Base-by-base conservation (phyloP, 805 yeast genomes). In the Kodamaea laetipori region DNA sequence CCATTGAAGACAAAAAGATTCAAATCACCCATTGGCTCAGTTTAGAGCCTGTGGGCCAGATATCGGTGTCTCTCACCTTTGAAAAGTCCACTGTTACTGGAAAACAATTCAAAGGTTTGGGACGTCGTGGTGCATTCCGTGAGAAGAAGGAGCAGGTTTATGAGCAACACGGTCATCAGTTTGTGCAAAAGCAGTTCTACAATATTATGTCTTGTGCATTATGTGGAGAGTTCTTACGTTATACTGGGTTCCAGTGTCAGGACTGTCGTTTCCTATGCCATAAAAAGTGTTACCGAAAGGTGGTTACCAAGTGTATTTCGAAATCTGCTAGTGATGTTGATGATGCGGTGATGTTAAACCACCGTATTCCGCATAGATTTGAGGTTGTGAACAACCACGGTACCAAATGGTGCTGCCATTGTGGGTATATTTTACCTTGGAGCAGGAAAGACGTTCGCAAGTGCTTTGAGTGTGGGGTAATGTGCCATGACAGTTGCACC, bases 381-480 rank as follows among this genome's bases (percentile, higher is more conserved):
- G 96, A 87, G 53, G 90, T 92, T n/a, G 80, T 82, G 17, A 78
- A 94, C 12, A 94, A 94, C 60, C 83, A 90, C 66, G 95, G 97
- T 55, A 95, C 99, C 2, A 90, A 92, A 61, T 94, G 99, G 99
- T 94, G 99, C 69, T 94, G 98, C 56, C 99, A 94, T 62, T 94
- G 99, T 76, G 99, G 99, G 48, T 89, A 89, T 60, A 82, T 94
- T 41, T 74, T 94, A 49, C 98, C 99, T 11, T 84, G 97, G 85
- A 96, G 98, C 41, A 81, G 84, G 57, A 90, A 89, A 64, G 89
- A 87, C 54, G 95, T 90, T 7, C 77, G 97, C 40, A 94, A 89
- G 63, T 92, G 99, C 74, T 71, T 85, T 4, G 94, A 86, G 53
- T 94, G 99, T 80, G 95, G 95, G 19, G 81, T 90, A 15, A 88